Evolutionary conservation across 441 rosid species (phyloP).

Genomic region (Aquilaria agallochum): DNA sequence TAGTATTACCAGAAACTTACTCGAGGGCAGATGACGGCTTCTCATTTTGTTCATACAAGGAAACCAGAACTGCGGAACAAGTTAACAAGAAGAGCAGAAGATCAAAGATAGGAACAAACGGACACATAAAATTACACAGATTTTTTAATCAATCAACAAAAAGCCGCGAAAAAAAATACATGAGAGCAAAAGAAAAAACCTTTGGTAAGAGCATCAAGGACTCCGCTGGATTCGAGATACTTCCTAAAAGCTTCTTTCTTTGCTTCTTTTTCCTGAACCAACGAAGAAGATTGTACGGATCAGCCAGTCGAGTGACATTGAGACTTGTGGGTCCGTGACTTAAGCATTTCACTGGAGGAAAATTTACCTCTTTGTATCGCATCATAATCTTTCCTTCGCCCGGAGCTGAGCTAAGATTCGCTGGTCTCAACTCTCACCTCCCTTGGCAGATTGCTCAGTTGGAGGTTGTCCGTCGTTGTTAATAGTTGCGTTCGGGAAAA

Average conservation of each 20-base stretch:
- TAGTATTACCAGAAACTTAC: constrained; percentile 40
- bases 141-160: not conserved
- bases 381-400: constrained; percentile 37
- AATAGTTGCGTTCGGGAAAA: too few species aligned
- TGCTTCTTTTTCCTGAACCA: constrained; percentile 74
- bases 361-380: constrained; percentile 51
- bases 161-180: not conserved
- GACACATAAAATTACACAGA: constrained; percentile 6
- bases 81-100: not conserved
- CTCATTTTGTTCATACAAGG: constrained; percentile 88
- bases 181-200: constrained; percentile 26
- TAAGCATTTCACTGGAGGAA: not conserved
- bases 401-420: not conserved
- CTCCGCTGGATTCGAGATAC: constrained; percentile 84
- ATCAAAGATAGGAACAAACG: not conserved
- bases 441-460: too few species aligned
- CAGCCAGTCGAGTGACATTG: not conserved
- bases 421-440: too few species aligned
- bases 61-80: constrained; percentile 55
- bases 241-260: constrained; percentile 92
- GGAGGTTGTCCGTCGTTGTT: too few species aligned
- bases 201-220: constrained; percentile 82
- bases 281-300: not conserved
- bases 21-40: constrained; percentile 90
- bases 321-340: not conserved